These are phyloP conservation scores for Durotheca rogersii DNA, from an alignment of 495 filamentous ascomycete species.

Conservation along the genomic window DNA sequence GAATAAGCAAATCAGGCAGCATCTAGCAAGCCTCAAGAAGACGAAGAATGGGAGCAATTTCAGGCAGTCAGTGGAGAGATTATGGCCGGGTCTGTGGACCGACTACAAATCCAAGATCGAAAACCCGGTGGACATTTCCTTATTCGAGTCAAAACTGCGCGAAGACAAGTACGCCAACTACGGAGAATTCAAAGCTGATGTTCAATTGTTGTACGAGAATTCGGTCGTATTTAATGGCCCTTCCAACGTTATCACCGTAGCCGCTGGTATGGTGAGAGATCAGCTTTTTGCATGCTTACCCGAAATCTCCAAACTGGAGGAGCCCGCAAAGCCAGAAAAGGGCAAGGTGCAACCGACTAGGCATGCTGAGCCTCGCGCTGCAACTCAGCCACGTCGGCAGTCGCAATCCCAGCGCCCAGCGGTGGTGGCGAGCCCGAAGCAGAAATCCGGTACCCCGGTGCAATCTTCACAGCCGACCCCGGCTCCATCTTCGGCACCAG, in stretches of 20 bases:
- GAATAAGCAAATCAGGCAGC: slow-evolving; percentile 46
- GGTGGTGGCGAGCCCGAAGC: slow-evolving; percentile 44
- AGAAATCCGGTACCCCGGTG: slow-evolving; percentile 28
- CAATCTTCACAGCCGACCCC: slow-evolving; percentile 31
- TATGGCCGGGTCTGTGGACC: slow-evolving; percentile 51
- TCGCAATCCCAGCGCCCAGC: slow-evolving; percentile 35
- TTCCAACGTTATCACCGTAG: slow-evolving; percentile 65
- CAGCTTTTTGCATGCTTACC: slow-evolving; percentile 62
- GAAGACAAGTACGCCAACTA: slow-evolving; percentile 64
- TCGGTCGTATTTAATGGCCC: slow-evolving; percentile 77
- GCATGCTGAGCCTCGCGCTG: slow-evolving; percentile 44
- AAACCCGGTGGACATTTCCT: slow-evolving; percentile 77
- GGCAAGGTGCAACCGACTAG: slow-evolving; percentile 52
- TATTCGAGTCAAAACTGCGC: slow-evolving; percentile 78
- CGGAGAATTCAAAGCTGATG: slow-evolving; percentile 67
- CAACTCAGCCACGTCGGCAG: slow-evolving; percentile 49
- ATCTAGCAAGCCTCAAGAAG: slow-evolving; percentile 74
- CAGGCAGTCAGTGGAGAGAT: slow-evolving; percentile 62
- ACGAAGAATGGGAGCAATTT: slow-evolving; percentile 74
- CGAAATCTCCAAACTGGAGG: slow-evolving; percentile 46
- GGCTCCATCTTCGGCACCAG: slow-evolving; percentile 47
- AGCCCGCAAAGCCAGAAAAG: slow-evolving; percentile 56
- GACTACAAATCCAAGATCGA: slow-evolving; percentile 74
- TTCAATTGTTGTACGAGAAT: slow-evolving; percentile 75
- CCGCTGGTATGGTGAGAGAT: slow-evolving; percentile 61